Percentiles rank a stretch among this genome's conserved stretches.
These are phyloP conservation scores for Hypholoma sublateritium DNA, from an alignment of 768 basidiomycete genomes.

Conservation along the genomic window DNA sequence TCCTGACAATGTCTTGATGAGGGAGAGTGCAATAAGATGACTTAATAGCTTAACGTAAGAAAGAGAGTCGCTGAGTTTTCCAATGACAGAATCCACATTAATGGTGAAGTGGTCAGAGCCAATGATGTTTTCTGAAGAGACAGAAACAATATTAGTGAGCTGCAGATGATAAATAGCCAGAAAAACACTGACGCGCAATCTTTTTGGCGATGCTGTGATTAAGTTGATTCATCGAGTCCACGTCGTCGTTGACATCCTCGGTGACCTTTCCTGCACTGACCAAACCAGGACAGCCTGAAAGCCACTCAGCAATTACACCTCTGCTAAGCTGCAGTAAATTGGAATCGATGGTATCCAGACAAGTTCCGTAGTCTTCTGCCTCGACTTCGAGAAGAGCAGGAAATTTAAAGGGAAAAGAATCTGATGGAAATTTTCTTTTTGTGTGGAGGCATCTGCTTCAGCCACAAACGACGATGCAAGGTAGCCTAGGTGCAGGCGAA, in stretches of 20 bases:
- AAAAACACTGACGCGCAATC: slow-evolving; percentile 58
- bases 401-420: slow-evolving; percentile 76
- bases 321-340: slow-evolving; percentile 13
- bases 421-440: slow-evolving; percentile 43
- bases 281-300: slow-evolving; percentile 53
- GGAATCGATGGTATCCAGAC: slow-evolving; percentile 67
- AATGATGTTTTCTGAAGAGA: slow-evolving; percentile 60
- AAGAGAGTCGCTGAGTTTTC: slow-evolving; percentile 47
- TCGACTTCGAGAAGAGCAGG: slow-evolving; percentile 70
- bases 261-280: slow-evolving; percentile 35
- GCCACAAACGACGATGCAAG: slow-evolving; percentile 46
- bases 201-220: slow-evolving; percentile 58
- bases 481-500: slow-evolving; percentile 60
- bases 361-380: slow-evolving; percentile 61
- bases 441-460: slow-evolving; percentile 19
- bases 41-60: slow-evolving; percentile 56
- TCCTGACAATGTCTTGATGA: slow-evolving; percentile 57
- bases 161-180: slow-evolving; percentile 6
- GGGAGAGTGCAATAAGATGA: slow-evolving; percentile 59
- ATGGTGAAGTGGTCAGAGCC: slow-evolving; percentile 42
- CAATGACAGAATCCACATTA: slow-evolving; percentile 50
- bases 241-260: slow-evolving; percentile 27
- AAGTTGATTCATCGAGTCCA: slow-evolving; percentile 45
- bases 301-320: slow-evolving; percentile 38
- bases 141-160: background rate